Base-by-base conservation (phyloP, 1,139 yeast species). In the Scheffersomyces illinoinensis region DNA sequence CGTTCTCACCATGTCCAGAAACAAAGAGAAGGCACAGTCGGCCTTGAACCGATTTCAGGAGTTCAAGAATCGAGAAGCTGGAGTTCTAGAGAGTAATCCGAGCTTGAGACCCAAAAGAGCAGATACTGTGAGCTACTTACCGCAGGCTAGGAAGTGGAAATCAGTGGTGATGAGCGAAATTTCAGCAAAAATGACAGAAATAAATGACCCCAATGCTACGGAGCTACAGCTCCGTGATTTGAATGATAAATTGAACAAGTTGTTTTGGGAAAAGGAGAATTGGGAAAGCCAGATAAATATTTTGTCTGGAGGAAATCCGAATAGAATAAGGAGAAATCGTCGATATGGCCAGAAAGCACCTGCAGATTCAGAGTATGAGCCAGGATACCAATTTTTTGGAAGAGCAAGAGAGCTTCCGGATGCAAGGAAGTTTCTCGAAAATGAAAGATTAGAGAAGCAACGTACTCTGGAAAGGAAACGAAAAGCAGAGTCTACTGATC, bases 361-460 rank as follows among this genome's bases (percentile, higher is more conserved):
- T 10, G 43, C 43, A 33, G 43, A 33, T 14, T 33, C 43, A 33
- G 43, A 14, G 17, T 33, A 59, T 60, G 26, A 53, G 60, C 57
- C 54, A 39, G 91, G 93, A 0, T 87, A 86, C 66, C 75, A 90
- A 62, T 93, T 91, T 71, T 93, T 86, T 74, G 98, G 98, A 0
- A 74, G 97, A 54, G 97, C 97, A 0, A 81, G 85, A 57, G 96
- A 91, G 54, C 74, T 93, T 17, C 91, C 93, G 0, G 97, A 91
- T 64, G 93, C 89, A 4, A 82, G 85, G 61, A 83, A 84, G 61
- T 64, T 86, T 47, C 65, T 88, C 43, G 76, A 81, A 59, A 71
- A 74, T 52, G 74, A 74, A 52, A 33, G 17, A 33, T 33, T 33
- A 33, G 71, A 75, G 54, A 67, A 67, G 53, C 76, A 43, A 51